Evolutionary conservation across 805 yeast genomes (phyloP), one percentile per base, ranked within the genome.

Genomic region (Ogataea paradorogensis): DNA sequence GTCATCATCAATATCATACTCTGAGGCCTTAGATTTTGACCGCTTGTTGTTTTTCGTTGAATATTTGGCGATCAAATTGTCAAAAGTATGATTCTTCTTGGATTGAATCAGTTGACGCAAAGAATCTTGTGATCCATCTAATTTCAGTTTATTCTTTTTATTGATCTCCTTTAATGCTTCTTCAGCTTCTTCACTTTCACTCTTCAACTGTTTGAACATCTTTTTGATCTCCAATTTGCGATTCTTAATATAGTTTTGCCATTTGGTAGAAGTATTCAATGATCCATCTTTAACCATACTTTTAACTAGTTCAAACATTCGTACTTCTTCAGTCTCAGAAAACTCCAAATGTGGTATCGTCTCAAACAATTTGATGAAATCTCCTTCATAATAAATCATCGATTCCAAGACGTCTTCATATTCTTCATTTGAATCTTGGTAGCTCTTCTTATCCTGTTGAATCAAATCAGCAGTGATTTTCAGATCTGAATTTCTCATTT

Each of bases 331-430:
- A 0, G 57, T 66, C 26, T 68, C 72, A 27, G 64, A 64, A 30
- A 82, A 70, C 46, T 83, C 89, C 37, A 84, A 70, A 61, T 89
- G 96, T 8, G 93, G 84, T 3, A 89, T 81, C 24, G 71, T 69
- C 56, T 87, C 95, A 55, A 88, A 84, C 5, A 88, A 64, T 35
- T 69, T 67, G 32, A 81, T 66, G 51, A 88, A 76, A 51, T 85
- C 86, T 5, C 95, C 95, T 15, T 52, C 40, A 33, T 40, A 44
- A 49, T 69, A 75, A 7, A 67, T 59, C 64, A 82, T 82, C 34
- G 73, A 69, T 32, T 75, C 73, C 30, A 77, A 42, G n/a, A 89
- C 70, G 54, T 89, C 96, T 4, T 64, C 65, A 32, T 53, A 57
- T 48, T 82, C 89, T 48, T 80, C 85, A 5, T 51, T 53, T n/a